Evolutionary conservation across 495 filamentous ascomycete species (phyloP), one percentile per base, ranked within the genome.

Genomic region (Xylaria intraflava): DNA sequence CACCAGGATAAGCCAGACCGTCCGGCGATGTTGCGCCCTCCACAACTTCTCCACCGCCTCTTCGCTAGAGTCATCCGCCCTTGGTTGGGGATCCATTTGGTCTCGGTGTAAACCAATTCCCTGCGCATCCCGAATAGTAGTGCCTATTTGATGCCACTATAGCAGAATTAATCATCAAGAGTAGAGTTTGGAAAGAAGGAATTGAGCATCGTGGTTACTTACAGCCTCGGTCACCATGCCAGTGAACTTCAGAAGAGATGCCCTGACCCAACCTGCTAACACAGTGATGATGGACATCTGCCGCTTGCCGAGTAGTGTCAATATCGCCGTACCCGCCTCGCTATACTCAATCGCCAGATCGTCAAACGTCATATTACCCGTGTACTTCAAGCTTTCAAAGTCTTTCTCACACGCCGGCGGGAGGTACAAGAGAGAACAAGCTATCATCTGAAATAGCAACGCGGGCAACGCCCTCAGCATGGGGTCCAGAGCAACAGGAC

Each of bases 91-190:
- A 49, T 75, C 68, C 19, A 70, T 61, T 36, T 66, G 61, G 47
- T 80, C 73, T 23, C 73, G 73, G 56, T 84, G 81, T 35, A 85
- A 58, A 22, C 80, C 82, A 46, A 85, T 79, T 55, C 83, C 81
- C 62, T 83, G 81, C 7, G 77, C 82, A 64, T 85, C 82, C 36
- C 80, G 67, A 45, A 84, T 84, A 9, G 73, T 69, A 24, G 71
- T 66, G 14, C 78, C 79, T 17, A 85, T 70, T 12, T 73, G 71
- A 66, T 85, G 81, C 82, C 81, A 85, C 62, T 75, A 40, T 30
- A n/a, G 7, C 36, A 27, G 19, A 24, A 60, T 68, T 60, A 55
- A 45, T 29, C 12, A 9, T 20, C 3, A 35, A 22, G 29, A 5
- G 17, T 38, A 17, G 2, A 19, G 2, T 3, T 38, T 17, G 26